phyloP scores from a whole-genome alignment of 495 filamentous ascomycete species.

The Aspergillus ellipticus region DNA sequence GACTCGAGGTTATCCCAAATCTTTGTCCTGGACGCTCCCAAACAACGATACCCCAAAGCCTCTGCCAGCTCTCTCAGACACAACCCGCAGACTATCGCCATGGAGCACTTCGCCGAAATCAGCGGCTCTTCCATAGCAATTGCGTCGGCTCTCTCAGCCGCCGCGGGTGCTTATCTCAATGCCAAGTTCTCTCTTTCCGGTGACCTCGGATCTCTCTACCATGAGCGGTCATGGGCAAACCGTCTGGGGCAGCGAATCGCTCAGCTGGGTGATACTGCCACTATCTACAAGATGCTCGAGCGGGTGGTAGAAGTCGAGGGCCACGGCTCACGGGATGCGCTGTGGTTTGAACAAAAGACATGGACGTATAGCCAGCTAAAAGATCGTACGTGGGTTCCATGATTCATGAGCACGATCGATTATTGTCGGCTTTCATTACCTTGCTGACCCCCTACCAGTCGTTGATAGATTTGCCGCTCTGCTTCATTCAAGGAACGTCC shows the following conservation, averaged over 20 bases:
- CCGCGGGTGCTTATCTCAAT: slow-evolving; percentile 47
- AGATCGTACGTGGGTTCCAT: slow-evolving; percentile 30
- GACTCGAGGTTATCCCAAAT: not conserved
- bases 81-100: slow-evolving; percentile 11
- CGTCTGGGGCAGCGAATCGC: slow-evolving; percentile 37
- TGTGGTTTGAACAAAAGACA: slow-evolving; percentile 51
- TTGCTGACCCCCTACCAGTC: slow-evolving; percentile 25
- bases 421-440: not conserved
- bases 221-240: slow-evolving; percentile 31
- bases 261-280: slow-evolving; percentile 40
- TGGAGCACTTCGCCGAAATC: slow-evolving; percentile 39
- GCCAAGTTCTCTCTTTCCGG: slow-evolving; percentile 43
- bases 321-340: slow-evolving; percentile 31
- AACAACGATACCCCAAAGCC: not conserved
- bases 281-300: slow-evolving; percentile 44
- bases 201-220: slow-evolving; percentile 32
- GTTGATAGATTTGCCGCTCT: slow-evolving; percentile 44
- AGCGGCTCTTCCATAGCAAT: slow-evolving; percentile 31
- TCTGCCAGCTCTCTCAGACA: not conserved
- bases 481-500: slow-evolving; percentile 33
- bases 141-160: slow-evolving; percentile 37
- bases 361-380: slow-evolving; percentile 50
- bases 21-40: not conserved
- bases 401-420: not conserved
- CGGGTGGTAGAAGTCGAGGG: slow-evolving; percentile 38